These are phyloP conservation scores for Mallotus nudiflorus DNA, from an alignment of 345 rosid genomes.

Conservation along the genomic window DNA sequence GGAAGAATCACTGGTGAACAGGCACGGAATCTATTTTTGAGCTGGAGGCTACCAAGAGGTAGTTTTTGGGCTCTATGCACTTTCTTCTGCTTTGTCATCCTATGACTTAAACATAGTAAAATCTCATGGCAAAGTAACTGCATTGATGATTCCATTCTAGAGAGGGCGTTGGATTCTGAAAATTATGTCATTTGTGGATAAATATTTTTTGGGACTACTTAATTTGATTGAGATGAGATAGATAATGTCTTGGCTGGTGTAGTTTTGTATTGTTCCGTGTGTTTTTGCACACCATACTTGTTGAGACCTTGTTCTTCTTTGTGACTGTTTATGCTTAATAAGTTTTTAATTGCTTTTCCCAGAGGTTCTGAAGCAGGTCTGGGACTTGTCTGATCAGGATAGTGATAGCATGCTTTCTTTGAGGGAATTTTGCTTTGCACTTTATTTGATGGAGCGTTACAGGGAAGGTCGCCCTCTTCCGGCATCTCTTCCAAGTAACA, in stretches of 20 bases:
- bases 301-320: neutral
- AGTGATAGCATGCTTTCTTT: conserved; percentile 97
- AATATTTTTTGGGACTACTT: neutral
- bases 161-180: neutral
- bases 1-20: conserved; percentile 94
- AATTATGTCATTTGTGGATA: neutral
- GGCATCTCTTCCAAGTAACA: conserved; percentile 65
- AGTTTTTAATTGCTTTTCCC: conserved; percentile 14
- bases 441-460: conserved; percentile 91
- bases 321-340: conserved; percentile 1
- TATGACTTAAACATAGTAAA: neutral
- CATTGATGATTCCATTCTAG: neutral
- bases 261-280: neutral
- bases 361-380: conserved; percentile 96
- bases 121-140: neutral
- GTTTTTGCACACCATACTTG: neutral
- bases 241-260: neutral
- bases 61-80: conserved; percentile 14
- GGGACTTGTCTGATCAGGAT: conserved; percentile 99
- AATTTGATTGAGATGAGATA: neutral
- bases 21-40: conserved; percentile 87
- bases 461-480: conserved; percentile 98
- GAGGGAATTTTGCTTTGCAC: conserved; percentile 95
- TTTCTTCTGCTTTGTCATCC: neutral
- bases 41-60: conserved; percentile 99